Evolutionary conservation across 2,329 filamentous ascomycete species (phyloP), one percentile per base, ranked within the genome.

Genomic region (Fusarium succisae): DNA sequence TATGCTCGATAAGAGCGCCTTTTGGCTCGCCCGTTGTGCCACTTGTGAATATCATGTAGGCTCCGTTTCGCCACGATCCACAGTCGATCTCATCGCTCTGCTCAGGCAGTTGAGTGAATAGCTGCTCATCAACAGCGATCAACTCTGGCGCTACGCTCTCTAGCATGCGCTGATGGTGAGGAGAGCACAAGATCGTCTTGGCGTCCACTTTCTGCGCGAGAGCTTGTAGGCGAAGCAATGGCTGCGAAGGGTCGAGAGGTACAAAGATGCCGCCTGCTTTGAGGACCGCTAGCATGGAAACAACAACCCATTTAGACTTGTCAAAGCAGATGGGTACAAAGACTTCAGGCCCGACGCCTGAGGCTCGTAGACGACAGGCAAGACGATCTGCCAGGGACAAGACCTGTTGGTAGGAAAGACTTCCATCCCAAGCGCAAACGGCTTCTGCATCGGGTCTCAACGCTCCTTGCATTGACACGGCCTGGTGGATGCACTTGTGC

Each of bases 371-470:
- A 5, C 65, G 59, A 28, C 0, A 37, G 3, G 84, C 84, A 14
- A 86, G 80, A 0, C 77, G 72, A 45, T 82, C 81, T 2, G 85
- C 84, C 14, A 82, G 75, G 2, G 71, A 72, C n/a, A 85, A 76
- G 9, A 86, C 77, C 20, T 86, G 79, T 35, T 75, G 51, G 61
- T 85, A 86, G 17, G 84, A 83, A 51, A 86, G 80, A 38, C 77
- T 74, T 8, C 85, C 85, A 61, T 86, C 85, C 84, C 84, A 86
- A 6, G 85, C 82, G 45, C 83, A 80, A 37, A 86, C 78, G 8
- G 85, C 84, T 18, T 80, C 76, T 14, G 80, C 77, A 17, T 77
- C 70, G 0, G 84, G 83, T 6, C 79, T 72, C n/a, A 75, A 70
- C 8, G 55, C 65, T 26, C 82, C 82, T 50, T 83, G 82, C 37